Evolutionary conservation across 495 filamentous ascomycete species (phyloP), one percentile per base, ranked within the genome.

Genomic region (Trypethelium eluteriae): DNA sequence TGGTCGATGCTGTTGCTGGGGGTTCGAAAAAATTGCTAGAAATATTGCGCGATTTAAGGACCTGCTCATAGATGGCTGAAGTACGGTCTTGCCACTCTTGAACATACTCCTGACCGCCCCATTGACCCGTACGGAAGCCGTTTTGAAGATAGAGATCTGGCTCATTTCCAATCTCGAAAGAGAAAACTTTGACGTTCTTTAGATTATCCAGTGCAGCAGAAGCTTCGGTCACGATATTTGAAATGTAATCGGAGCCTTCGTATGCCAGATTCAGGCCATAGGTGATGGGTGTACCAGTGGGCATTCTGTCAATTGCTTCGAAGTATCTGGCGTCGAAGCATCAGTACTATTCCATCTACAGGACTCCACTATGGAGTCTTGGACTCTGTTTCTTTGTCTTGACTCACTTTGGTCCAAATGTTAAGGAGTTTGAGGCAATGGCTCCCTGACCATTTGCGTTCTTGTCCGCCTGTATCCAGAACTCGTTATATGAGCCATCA

Each of bases 81-180:
- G 76, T 72, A 5, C 77, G 74, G 2, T 70, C 68, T 2, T 75
- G 69, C 70, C 74, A 79, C 62, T 78, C 61, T 50, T 76, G 49
- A 0, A 73, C 74, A 68, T 75, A 79, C 12, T 65, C 57, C 38
- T 70, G 62, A 38, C 77, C 77, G 38, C 69, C 67, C 76, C 75
- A 79, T 11, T 63, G 12, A 3, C 74, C 70, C 34, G 61, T 70
- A 0, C 75, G 72, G 44, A 78, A 71, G 11, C 67, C 67, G 66
- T 78, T 76, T 49, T 74, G 46, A 3, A 70, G 39, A 63, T 76
- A 79, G 4, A 79, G 69, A 62, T 79, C 76, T 6, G 74, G 74
- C 66, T 79, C 77, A 62, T 79, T 79, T 16, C 77, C 77, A 61
- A 79, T 74, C 69, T 79, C 76, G 64, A 76, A 79, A 2, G 74